Evolutionary conservation across 2,329 filamentous ascomycete genomes (phyloP), one percentile per base, ranked within the genome.

Genomic region (Aciculosporium take): DNA sequence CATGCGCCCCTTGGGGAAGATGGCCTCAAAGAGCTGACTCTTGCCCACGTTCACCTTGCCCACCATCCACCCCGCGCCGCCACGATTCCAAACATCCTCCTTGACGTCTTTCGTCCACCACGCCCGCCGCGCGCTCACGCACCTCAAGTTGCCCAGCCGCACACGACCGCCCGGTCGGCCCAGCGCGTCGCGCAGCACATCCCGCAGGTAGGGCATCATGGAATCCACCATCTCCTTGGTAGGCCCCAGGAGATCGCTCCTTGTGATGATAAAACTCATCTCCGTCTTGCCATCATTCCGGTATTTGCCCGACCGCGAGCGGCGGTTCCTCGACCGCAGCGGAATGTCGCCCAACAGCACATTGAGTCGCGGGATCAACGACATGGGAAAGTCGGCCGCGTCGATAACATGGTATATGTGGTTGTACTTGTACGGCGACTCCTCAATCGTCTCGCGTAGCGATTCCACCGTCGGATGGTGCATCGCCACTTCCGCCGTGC

Each of bases 1-100:
- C 63, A 68, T 71, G 28, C 69, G 69, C 21, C 77, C 79, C 67
- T 83, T 89, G 4, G 93, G 89, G 53, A 88, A 94, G 7, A 95
- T 77, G 4, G 79, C 74, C 51, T 91, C 80, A 46, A 96, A 94
- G 2, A 98, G 72, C 54, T 82, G 81, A 52, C 89, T 96, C 63
- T 98, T 98, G 20, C 91, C 93, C 2, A 96, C 93, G 55, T 98
- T 98, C 47, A 87, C 86, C 60, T 94, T 96, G n/a, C 91, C 91
- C 3, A 98, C 83, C 69, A 98, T 80, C 89, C 91, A 98, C 13
- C 84, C 81, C 13, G 80, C 91, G 4, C 89, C 89, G 4, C 86
- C 87, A 37, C 84, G 75, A 33, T 78, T 65, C 72, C 79, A 88
- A 36, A 98, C 87, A 37, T 88, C 81, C 50, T 94, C 80, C 58